These are phyloP conservation scores for Tagetes patula DNA, from an alignment of 129 eudicot species.

Conservation along the genomic window DNA sequence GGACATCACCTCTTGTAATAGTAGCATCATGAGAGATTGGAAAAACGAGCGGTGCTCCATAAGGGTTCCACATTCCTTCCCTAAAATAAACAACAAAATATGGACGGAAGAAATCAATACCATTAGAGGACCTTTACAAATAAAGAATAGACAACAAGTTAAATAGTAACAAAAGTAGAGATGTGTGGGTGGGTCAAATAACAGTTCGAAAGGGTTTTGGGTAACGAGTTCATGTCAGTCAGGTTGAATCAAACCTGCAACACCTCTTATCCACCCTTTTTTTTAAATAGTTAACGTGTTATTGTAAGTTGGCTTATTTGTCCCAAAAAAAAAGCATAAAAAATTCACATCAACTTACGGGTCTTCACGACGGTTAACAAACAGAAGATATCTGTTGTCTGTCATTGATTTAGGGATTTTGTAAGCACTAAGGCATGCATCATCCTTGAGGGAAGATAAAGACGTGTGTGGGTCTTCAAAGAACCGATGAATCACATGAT, in stretches of 20 bases:
- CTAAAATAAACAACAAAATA: conserved; percentile 27
- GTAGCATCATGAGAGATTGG: conserved; percentile 66
- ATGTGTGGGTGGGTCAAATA: not conserved
- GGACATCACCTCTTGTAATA: conserved; percentile 78
- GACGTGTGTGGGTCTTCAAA: conserved; percentile 77
- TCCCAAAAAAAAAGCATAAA: not conserved
- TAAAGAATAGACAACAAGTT: conserved; percentile 14
- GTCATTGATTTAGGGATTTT: conserved; percentile 57
- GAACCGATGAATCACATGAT: conserved; percentile 66
- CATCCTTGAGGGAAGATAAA: conserved; percentile 66
- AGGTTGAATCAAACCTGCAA: not conserved
- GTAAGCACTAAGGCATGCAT: conserved; percentile 74
- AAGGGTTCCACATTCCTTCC: conserved; percentile 74
- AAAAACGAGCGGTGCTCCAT: conserved; percentile 81
- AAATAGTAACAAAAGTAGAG: not conserved
- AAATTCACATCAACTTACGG: conserved; percentile 37
- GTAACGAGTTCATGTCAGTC: not conserved
- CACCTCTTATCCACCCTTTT: not conserved
- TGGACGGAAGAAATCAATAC: not conserved
- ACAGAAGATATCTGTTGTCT: conserved; percentile 51
- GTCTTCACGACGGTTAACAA: conserved; percentile 74
- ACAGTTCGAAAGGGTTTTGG: not conserved
- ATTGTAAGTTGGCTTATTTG: conserved; percentile 3
- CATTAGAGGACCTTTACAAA: not conserved
- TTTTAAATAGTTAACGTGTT: not conserved